Evolutionary conservation across 2,329 filamentous ascomycete genomes (phyloP).

Genomic region (Penicillium sp.): DNA sequence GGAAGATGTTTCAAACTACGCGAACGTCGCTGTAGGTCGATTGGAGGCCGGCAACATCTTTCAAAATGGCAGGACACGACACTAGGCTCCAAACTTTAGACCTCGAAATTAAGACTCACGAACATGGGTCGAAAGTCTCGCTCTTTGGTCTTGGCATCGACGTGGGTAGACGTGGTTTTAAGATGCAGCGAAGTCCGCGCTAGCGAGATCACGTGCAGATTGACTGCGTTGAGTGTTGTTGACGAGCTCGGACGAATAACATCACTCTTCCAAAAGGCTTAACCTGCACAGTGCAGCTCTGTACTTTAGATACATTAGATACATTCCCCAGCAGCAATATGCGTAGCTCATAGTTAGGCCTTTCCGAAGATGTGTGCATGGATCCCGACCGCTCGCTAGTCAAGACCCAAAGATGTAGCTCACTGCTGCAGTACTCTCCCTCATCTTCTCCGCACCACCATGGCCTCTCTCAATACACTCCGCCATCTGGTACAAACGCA

Average conservation of each 20-base stretch:
- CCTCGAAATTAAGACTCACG: too few species aligned
- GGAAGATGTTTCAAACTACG: too few species aligned
- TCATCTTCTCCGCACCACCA: slow-evolving; percentile 11
- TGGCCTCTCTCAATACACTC: slow-evolving; percentile 31
- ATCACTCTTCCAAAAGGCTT: not conserved
- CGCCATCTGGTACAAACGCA: slow-evolving; percentile 37
- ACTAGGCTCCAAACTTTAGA: too few species aligned
- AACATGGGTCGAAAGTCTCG: too few species aligned
- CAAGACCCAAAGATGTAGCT: not conserved
- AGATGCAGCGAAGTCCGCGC: not conserved
- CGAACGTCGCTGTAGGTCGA: too few species aligned
- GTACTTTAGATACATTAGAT: not conserved
- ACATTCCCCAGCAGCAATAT: too few species aligned
- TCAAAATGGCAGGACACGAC: too few species aligned
- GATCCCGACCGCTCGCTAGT: not conserved
- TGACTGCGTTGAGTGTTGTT: slow-evolving; percentile 17
- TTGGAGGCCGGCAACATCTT: too few species aligned
- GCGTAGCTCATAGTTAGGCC: not conserved
- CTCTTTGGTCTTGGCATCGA: too few species aligned
- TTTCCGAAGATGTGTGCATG: not conserved
- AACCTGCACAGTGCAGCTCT: not conserved
- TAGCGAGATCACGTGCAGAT: not conserved
- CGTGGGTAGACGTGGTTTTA: not conserved
- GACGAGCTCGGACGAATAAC: slow-evolving; percentile 7
- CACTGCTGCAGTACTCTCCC: not conserved